A percentile compares a stretch with the other conserved stretches of the same genome.
Evolutionary conservation across 78 protist genomes (phyloP).

Genomic region (Cavenderia fasciculata): DNA sequence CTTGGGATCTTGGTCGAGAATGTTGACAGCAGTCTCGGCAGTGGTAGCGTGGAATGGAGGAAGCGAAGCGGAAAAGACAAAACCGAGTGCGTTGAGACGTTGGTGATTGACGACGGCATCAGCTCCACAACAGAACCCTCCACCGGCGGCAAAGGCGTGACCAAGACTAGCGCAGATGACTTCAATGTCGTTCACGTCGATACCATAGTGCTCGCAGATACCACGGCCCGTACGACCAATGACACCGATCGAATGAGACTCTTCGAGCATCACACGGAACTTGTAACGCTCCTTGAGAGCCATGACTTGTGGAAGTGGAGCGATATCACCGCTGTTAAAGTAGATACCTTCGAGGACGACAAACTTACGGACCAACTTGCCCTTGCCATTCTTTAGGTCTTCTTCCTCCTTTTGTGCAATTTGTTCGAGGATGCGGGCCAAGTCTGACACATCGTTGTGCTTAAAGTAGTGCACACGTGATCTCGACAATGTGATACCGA

Average conservation of each 20-base stretch:
- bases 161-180: constrained; percentile 73
- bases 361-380: constrained; percentile 81
- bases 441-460: constrained; percentile 87
- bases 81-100: constrained; percentile 92
- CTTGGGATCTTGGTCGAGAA: constrained; percentile 10
- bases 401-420: too few species aligned
- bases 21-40: constrained; percentile 65
- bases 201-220: constrained; percentile 84
- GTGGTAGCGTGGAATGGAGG: constrained; percentile 90
- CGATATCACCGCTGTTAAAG: constrained; percentile 82
- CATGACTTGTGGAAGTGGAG: constrained; percentile 70
- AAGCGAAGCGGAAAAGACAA: constrained; percentile 93
- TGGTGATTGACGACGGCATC: constrained; percentile 77
- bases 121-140: constrained; percentile 89
- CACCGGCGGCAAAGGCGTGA: constrained; percentile 66
- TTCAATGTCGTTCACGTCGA: constrained; percentile 54
- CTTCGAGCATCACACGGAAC: constrained; percentile 94
- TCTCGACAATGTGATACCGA: constrained; percentile 87
- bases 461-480: constrained; percentile 60
- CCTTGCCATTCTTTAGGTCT: constrained; percentile 12
- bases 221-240: constrained; percentile 97
- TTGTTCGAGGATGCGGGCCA: constrained; percentile 43
- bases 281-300: constrained; percentile 84
- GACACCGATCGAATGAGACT: constrained; percentile 91
- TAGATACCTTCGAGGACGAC: constrained; percentile 94